Conservation (phyloP, 352 stramenopile genomes). For the Phytophthora pini region DNA sequence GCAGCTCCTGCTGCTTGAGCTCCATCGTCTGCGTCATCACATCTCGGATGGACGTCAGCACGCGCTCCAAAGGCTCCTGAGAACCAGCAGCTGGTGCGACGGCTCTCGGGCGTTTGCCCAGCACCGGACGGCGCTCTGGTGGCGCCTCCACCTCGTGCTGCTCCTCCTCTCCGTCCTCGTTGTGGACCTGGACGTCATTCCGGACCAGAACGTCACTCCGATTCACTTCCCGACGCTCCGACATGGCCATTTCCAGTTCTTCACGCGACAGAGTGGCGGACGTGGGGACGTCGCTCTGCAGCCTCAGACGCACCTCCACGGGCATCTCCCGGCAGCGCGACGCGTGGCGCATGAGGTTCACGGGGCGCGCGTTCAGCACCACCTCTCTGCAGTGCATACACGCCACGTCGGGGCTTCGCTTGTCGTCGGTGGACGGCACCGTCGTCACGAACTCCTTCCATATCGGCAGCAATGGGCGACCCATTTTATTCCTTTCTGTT, state of each 20-base stretch:
- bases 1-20: conserved; percentile 28
- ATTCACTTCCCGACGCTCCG: not conserved
- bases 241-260: conserved; percentile 11
- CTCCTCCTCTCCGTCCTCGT: conserved; percentile 4
- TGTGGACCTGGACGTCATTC: not conserved
- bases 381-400: conserved; percentile 24
- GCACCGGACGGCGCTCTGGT: conserved; percentile 13
- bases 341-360: conserved; percentile 20
- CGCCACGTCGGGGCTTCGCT: conserved; percentile 31
- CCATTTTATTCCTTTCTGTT: conserved; percentile 8
- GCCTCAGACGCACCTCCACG: conserved; percentile 6
- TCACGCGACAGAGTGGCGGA: conserved; percentile 10
- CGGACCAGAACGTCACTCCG: not conserved
- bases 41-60: conserved; percentile 29
- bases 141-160: not conserved
- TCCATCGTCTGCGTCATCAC: conserved; percentile 24
- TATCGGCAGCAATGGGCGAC: conserved; percentile 30
- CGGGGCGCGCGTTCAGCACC: conserved; percentile 28
- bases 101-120: conserved; percentile 28
- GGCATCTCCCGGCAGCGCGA: conserved; percentile 21
- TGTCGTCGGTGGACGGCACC: conserved; percentile 24
- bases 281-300: conserved; percentile 1
- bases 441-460: conserved; percentile 43
- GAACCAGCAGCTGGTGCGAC: not conserved
- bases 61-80: conserved; percentile 12